These are phyloP conservation scores for Rosa rugosa DNA, from an alignment of 306 rosid genomes.

Conservation along the genomic window DNA sequence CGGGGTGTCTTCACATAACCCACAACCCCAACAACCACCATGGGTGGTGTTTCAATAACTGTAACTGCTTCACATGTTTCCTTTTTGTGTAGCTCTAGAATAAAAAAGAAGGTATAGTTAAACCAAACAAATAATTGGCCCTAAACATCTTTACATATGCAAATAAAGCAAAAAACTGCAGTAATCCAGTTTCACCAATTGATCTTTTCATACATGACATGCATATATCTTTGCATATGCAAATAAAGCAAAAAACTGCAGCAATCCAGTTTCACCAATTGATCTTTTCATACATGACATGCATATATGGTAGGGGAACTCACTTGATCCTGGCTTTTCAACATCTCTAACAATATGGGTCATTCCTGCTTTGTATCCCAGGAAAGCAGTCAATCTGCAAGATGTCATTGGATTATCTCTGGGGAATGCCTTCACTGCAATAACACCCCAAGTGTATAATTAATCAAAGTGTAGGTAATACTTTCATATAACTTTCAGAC, in stretches of 20 bases:
- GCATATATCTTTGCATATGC: too few species aligned
- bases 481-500: neutral
- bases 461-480: neutral
- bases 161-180: too few species aligned
- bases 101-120: too few species aligned
- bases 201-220: too few species aligned
- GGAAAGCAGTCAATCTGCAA: conserved; percentile 71
- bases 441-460: neutral
- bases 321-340: conserved; percentile 88
- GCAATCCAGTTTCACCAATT: too few species aligned
- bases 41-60: conserved; percentile 72
- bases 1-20: conserved; percentile 54
- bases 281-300: too few species aligned
- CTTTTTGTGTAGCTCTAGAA: conserved; percentile 71
- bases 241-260: too few species aligned
- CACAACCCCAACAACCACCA: conserved; percentile 71
- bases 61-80: conserved; percentile 91
- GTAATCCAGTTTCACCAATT: too few species aligned
- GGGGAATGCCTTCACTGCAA: conserved; percentile 81
- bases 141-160: neutral
- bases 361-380: conserved; percentile 87
- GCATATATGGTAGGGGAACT: conserved; percentile 15
- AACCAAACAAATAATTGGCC: neutral
- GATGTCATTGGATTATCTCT: conserved; percentile 56
- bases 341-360: conserved; percentile 85